Percentiles rank a stretch among this genome's conserved stretches.
Conservation (phyloP, 1,284 basidiomycete species). For the Jaminaea rosea region DNA sequence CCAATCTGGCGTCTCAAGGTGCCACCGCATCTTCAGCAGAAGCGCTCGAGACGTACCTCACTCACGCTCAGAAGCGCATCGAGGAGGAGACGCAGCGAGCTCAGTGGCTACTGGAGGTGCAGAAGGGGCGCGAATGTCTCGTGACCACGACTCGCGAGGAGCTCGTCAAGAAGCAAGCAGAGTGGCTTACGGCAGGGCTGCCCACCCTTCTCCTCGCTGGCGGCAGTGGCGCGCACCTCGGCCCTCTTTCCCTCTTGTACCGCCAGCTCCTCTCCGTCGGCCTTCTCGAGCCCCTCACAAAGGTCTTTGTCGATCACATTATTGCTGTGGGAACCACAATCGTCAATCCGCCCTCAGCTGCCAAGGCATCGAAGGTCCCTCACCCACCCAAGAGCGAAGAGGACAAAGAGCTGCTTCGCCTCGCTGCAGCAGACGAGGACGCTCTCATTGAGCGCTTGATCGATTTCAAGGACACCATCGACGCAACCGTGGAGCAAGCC, state of each 20-base stretch:
- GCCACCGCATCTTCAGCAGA: not conserved
- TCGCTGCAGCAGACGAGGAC: conserved; percentile 17
- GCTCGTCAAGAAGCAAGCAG: conserved; percentile 22
- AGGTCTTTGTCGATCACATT: conserved; percentile 25
- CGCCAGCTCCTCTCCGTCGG: conserved; percentile 17
- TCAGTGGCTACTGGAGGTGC: conserved; percentile 18
- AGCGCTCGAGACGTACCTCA: conserved; percentile 17
- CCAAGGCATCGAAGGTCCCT: not conserved
- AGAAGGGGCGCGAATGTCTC: conserved; percentile 10
- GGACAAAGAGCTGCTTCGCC: not conserved
- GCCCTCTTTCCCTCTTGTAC: conserved; percentile 20
- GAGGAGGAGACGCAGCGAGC: conserved; percentile 18
- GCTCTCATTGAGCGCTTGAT: conserved; percentile 38
- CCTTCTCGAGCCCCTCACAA: conserved; percentile 18
- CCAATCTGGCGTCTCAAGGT: conserved; percentile 2
- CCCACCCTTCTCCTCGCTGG: conserved; percentile 17
- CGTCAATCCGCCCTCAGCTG: conserved; percentile 11
- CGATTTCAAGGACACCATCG: conserved; percentile 27
- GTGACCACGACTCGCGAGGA: conserved; percentile 13
- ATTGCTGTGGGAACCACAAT: conserved; percentile 19
- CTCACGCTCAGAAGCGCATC: conserved; percentile 17
- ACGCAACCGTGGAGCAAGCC: conserved; percentile 16
- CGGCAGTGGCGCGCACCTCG: too few species aligned
- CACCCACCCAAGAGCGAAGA: not conserved
- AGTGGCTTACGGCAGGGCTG: conserved; percentile 16